Base-by-base conservation (phyloP, 805 yeast species). In the Candida tibetensis region DNA sequence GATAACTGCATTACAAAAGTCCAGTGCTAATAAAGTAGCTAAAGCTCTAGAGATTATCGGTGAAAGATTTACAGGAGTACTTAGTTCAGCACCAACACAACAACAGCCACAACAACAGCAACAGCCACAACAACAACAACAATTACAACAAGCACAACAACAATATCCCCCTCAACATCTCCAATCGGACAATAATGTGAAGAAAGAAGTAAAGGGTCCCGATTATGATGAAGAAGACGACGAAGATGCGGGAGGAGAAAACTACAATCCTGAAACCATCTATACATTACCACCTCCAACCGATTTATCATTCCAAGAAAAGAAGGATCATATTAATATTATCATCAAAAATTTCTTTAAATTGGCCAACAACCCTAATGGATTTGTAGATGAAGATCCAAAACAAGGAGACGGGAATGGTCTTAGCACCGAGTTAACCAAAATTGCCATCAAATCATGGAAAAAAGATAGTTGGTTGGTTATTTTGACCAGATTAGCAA, bases 381-480 rank as follows among this genome's bases (percentile, higher is more conserved):
- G 44, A 2, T 36, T 39, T n/a, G 37, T 30, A 9, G 45, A 46
- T 4, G 58, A 52, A 12, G 31, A 47, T 40, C 18, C 28, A 37
- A 25, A 49, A 17, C 39, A 34, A 3, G 45, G 39, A 21, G 56
- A 51, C 45, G 16, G 55, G 39, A 42, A 57, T 60, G 37, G 69
- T 62, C 33, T 66, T 53, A 44, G 59, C 36, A 51, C 71, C 12
- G 79, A 78, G 36, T 75, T 91, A 71, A 74, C 80, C 6, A 78
- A 74, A 43, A 64, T 74, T 7, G 80, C 79, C 2, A 72, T 75
- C 21, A 58, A 69, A 8, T 57, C 64, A 17, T 76, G 81, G 81
- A 66, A 63, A 34, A 74, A 71, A 28, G 82, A 81, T 45, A 78
- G 91, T 1, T 89, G 96, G 96, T 64, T 87, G 10, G 67, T 81